A percentile compares a stretch with the other conserved stretches of the same genome.
These are phyloP conservation scores for Yamadazyma blattariae DNA, from an alignment of 1,139 yeast genomes.

Conservation along the genomic window DNA sequence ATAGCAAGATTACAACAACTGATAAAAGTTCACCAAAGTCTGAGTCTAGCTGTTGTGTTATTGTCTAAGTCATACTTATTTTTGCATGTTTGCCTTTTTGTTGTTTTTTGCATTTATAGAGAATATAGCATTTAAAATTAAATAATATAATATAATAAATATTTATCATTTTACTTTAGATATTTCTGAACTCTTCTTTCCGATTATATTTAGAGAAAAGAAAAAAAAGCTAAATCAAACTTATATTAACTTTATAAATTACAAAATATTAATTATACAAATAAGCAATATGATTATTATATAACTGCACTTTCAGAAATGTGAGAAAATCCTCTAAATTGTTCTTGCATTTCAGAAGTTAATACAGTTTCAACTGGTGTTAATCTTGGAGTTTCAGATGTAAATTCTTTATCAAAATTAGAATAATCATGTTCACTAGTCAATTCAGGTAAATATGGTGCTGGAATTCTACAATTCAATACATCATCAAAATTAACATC, in stretches of 20 bases:
- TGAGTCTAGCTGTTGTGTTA: slow-evolving; percentile 3
- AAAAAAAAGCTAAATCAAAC: too few relatives aligned
- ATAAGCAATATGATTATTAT: slow-evolving; percentile 17
- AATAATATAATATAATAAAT: too few relatives aligned
- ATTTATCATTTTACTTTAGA: too few relatives aligned
- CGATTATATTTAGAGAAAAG: too few relatives aligned
- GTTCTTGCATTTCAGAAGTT: slow-evolving; percentile 89
- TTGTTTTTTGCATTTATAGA: background rate
- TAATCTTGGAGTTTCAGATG: slow-evolving; percentile 90
- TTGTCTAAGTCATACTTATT: background rate
- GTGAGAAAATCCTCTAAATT: slow-evolving; percentile 94
- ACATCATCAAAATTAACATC: slow-evolving; percentile 91
- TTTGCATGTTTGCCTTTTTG: background rate
- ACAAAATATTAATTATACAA: too few relatives aligned
- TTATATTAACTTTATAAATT: too few relatives aligned
- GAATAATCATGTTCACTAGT: slow-evolving; percentile 87
- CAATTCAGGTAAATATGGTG: slow-evolving; percentile 83
- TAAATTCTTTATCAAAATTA: slow-evolving; percentile 92
- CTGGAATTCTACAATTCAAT: slow-evolving; percentile 65
- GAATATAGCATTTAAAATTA: background rate
- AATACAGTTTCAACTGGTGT: slow-evolving; percentile 91
- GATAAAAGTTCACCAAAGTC: too few relatives aligned
- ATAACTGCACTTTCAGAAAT: slow-evolving; percentile 66
- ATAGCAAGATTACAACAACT: too few relatives aligned
- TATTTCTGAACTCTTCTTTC: too few relatives aligned